Conservation (phyloP, 306 rosid genomes). For the Corylus americana region DNA sequence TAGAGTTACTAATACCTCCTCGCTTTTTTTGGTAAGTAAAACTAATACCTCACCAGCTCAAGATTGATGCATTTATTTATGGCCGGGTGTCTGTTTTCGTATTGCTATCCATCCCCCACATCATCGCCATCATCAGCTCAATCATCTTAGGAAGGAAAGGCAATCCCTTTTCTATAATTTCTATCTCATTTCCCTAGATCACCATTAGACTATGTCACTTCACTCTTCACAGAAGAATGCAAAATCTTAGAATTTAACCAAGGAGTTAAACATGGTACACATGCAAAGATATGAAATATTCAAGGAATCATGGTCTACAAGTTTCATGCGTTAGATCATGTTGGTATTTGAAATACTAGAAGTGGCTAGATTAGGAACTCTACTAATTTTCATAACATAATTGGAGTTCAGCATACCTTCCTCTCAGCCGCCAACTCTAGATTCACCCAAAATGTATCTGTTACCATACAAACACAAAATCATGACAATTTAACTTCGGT, state of each 20-base stretch:
- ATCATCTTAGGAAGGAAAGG: too few species aligned
- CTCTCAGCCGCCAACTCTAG: conserved; percentile 66
- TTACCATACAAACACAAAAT: conserved; percentile 35
- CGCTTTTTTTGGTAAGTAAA: too few species aligned
- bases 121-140: too few species aligned
- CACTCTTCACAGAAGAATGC: not conserved
- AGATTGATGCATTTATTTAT: too few species aligned
- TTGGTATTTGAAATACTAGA: not conserved
- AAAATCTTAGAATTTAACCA: not conserved
- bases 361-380: not conserved
- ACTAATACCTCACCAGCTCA: too few species aligned
- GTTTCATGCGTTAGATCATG: not conserved
- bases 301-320: not conserved
- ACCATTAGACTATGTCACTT: not conserved
- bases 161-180: not conserved
- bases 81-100: too few species aligned
- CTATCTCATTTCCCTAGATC: not conserved
- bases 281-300: not conserved
- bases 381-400: not conserved
- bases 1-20: too few species aligned
- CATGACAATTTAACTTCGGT: conserved; percentile 3
- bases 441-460: conserved; percentile 89
- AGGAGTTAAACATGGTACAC: not conserved
- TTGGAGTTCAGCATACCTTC: conserved; percentile 53
- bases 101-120: not conserved